A percentile compares a stretch with the other conserved stretches of the same genome.
These are phyloP conservation scores for Zymoseptoria crescenta DNA, from an alignment of 2,329 filamentous ascomycete genomes.

Conservation along the genomic window DNA sequence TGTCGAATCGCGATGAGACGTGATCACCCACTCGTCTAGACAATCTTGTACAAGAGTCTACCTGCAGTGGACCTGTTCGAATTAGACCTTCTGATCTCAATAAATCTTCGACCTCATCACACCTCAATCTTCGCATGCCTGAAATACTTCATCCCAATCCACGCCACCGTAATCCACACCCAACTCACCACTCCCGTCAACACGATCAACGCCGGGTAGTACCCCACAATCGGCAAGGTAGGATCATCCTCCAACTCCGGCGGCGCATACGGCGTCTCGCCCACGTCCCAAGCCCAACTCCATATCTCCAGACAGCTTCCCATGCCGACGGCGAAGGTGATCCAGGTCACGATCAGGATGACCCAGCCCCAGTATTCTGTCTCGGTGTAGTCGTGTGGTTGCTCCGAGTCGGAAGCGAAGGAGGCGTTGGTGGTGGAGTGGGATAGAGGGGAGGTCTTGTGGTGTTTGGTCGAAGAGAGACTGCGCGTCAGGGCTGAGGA, in stretches of 20 bases:
- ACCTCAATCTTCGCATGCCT: constrained; percentile 84
- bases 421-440: constrained; percentile 17
- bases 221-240: constrained; percentile 89
- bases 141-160: constrained; percentile 99
- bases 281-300: constrained; percentile 99
- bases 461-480: constrained; percentile 11
- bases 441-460: constrained; percentile 20
- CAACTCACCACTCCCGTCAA: constrained; percentile 93
- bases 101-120: constrained; percentile 5
- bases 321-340: constrained; percentile 94
- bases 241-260: constrained; percentile 92
- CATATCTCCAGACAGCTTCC: constrained; percentile 89
- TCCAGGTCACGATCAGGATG: constrained; percentile 81
- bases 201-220: constrained; percentile 91
- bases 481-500: constrained; percentile 5
- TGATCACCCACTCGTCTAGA: too few relatives aligned
- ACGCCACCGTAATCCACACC: constrained; percentile 96
- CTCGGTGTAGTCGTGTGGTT: constrained; percentile 85
- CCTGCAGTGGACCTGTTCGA: neutral
- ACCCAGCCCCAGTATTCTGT: constrained; percentile 99
- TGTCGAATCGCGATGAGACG: too few relatives aligned
- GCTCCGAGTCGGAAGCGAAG: constrained; percentile 13
- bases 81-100: neutral
- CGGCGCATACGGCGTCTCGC: constrained; percentile 88
- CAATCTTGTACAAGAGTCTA: neutral